A percentile compares a stretch with the other conserved stretches of the same genome.
Conservation (phyloP, 768 basidiomycete species). For the Cytidiella melzeri region DNA sequence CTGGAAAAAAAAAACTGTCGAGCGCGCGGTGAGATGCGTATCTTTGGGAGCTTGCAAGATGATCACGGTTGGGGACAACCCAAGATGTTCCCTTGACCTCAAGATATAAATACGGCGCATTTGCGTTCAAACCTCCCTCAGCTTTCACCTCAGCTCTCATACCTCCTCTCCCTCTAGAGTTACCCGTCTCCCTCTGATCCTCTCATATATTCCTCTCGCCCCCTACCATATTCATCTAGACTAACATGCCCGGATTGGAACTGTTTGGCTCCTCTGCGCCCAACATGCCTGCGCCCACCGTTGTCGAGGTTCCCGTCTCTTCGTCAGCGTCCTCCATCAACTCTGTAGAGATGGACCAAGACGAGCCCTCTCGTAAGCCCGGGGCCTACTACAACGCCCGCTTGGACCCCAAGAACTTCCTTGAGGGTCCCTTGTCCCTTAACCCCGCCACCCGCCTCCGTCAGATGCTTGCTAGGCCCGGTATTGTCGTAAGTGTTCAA, state of each 20-base stretch:
- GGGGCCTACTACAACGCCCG: conserved; percentile 59
- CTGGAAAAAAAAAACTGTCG: no score
- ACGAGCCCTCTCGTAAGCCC: conserved; percentile 7
- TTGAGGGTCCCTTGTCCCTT: conserved; percentile 61
- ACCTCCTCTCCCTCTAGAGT: background rate
- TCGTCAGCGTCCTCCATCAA: background rate
- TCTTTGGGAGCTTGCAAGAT: background rate
- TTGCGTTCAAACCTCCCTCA: background rate
- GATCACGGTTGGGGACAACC: background rate
- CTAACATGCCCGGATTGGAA: conserved; percentile 23
- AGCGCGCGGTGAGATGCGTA: no score
- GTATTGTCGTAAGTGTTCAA: conserved; percentile 55
- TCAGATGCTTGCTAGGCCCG: conserved; percentile 48
- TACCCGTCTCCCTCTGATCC: background rate
- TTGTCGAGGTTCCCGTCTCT: conserved; percentile 12
- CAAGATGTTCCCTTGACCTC: background rate
- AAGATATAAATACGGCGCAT: background rate
- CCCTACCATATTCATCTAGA: background rate
- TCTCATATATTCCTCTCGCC: background rate
- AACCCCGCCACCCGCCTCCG: conserved; percentile 70
- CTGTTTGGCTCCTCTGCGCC: conserved; percentile 19
- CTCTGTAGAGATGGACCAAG: background rate
- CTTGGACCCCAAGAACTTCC: conserved; percentile 60
- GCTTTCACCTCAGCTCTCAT: no score
- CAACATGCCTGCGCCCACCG: conserved; percentile 11